Percentiles rank a stretch among this genome's conserved stretches.
Evolutionary conservation across 768 basidiomycete species (phyloP).

Genomic region (Hericium alpestre): DNA sequence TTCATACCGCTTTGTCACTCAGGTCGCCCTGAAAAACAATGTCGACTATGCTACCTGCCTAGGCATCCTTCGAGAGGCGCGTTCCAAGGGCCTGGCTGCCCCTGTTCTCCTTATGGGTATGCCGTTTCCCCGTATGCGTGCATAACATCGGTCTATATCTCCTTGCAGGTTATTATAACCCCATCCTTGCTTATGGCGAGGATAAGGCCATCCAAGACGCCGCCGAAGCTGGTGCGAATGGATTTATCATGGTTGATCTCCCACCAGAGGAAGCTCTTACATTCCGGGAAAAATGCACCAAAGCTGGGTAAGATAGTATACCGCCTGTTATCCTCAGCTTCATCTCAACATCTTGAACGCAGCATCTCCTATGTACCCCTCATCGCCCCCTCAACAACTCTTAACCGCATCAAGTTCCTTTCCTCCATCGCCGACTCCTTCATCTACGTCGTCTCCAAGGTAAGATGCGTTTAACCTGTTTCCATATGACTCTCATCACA

Average conservation of each 20-base stretch:
- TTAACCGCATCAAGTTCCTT: conserved; percentile 82
- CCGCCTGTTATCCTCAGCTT: neutral
- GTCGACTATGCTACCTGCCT: conserved; percentile 72
- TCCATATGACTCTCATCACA: neutral
- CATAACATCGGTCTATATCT: neutral
- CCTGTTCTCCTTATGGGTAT: conserved; percentile 93
- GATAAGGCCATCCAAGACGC: conserved; percentile 90
- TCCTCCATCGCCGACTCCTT: conserved; percentile 91
- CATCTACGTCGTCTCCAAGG: conserved; percentile 98
- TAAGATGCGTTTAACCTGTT: conserved; percentile 18
- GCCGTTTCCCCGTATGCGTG: conserved; percentile 5
- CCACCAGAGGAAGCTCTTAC: conserved; percentile 92
- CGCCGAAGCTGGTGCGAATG: conserved; percentile 83
- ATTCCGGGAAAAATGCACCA: conserved; percentile 83
- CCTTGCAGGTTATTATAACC: conserved; percentile 88
- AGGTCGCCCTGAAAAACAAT: conserved; percentile 79
- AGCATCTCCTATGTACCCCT: conserved; percentile 93
- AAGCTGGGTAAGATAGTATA: conserved; percentile 50
- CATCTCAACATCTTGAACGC: conserved; percentile 1
- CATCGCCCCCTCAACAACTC: conserved; percentile 87
- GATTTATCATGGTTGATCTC: conserved; percentile 95
- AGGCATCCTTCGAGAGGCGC: conserved; percentile 64
- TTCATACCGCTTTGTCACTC: neutral
- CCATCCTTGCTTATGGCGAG: conserved; percentile 89
- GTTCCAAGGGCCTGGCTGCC: conserved; percentile 67